phyloP scores from a whole-genome alignment of 345 rosid species.

The Moringa oleifera region DNA sequence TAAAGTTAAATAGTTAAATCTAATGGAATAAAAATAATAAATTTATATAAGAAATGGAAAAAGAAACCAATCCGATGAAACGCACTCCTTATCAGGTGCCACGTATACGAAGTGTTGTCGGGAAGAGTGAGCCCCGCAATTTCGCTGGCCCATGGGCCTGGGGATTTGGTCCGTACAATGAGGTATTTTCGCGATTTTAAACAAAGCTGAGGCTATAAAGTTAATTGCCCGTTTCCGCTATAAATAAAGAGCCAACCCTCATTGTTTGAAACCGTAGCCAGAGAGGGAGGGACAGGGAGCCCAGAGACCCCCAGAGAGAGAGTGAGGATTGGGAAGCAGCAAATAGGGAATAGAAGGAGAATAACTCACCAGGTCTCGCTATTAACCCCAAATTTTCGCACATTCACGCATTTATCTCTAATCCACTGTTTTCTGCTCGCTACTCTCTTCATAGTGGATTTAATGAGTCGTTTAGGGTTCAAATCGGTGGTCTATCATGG shows the following conservation, averaged over 20 bases:
- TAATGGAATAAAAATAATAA: too few species aligned
- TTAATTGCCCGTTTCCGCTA: constrained; percentile 17
- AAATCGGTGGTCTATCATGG: constrained; percentile 82
- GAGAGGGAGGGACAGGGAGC: constrained; percentile 12
- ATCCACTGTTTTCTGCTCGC: not conserved
- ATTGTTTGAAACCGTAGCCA: constrained; percentile 2
- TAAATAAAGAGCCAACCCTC: constrained; percentile 20
- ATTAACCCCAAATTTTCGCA: constrained; percentile 5
- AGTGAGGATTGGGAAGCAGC: not conserved
- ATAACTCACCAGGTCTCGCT: constrained; percentile 6
- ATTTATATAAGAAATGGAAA: too few species aligned
- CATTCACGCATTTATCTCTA: constrained; percentile 20
- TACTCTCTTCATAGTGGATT: constrained; percentile 1
- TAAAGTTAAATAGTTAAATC: too few species aligned
- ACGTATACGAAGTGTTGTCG: constrained; percentile 12
- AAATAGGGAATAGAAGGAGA: constrained; percentile 8
- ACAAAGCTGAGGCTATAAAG: constrained; percentile 8
- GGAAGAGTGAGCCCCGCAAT: not conserved
- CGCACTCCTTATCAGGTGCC: constrained; percentile 10
- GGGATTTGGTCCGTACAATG: not conserved
- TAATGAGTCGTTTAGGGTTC: constrained; percentile 79
- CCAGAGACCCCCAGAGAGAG: not conserved
- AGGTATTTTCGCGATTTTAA: constrained; percentile 31
- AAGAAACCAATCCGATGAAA: not conserved
- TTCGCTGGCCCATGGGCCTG: not conserved